Percentiles rank a stretch among this genome's conserved stretches.
These are phyloP conservation scores for Nasturtium officinale DNA, from an alignment of 345 rosid genomes.

Conservation along the genomic window DNA sequence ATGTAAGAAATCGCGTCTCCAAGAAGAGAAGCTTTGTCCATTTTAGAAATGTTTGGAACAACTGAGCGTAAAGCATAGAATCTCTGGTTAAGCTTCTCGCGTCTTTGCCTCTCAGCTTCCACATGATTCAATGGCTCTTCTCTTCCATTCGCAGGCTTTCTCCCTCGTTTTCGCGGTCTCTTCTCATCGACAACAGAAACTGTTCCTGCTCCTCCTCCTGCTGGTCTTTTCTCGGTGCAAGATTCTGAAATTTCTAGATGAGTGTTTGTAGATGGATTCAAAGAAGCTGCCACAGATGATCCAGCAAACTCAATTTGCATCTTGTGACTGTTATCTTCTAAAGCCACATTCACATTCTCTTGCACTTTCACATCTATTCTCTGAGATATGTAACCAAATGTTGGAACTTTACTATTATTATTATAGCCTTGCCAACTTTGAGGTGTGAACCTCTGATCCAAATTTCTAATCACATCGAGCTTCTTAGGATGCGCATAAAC, in stretches of 20 bases:
- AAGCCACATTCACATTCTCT: constrained; percentile 52
- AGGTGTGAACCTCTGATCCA: constrained; percentile 55
- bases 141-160: constrained; percentile 97
- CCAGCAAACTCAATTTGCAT: constrained; percentile 76
- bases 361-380: constrained; percentile 47
- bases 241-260: constrained; percentile 72
- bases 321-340: constrained; percentile 55
- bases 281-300: constrained; percentile 44
- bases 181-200: constrained; percentile 53
- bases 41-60: constrained; percentile 97
- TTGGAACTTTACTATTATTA: constrained; percentile 47
- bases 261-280: constrained; percentile 53
- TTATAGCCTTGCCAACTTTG: constrained; percentile 57
- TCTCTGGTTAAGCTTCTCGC: constrained; percentile 93
- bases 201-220: constrained; percentile 15
- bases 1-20: constrained; percentile 96
- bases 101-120: constrained; percentile 95
- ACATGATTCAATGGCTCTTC: constrained; percentile 97
- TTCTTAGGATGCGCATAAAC: constrained; percentile 63
- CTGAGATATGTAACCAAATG: constrained; percentile 53
- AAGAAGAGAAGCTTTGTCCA: constrained; percentile 95
- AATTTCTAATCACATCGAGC: constrained; percentile 64
- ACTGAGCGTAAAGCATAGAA: constrained; percentile 93
- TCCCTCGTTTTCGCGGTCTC: constrained; percentile 87
- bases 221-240: constrained; percentile 56